Base-by-base conservation (phyloP, 108 stramenopile genomes). In the Nitzschia palea region DNA sequence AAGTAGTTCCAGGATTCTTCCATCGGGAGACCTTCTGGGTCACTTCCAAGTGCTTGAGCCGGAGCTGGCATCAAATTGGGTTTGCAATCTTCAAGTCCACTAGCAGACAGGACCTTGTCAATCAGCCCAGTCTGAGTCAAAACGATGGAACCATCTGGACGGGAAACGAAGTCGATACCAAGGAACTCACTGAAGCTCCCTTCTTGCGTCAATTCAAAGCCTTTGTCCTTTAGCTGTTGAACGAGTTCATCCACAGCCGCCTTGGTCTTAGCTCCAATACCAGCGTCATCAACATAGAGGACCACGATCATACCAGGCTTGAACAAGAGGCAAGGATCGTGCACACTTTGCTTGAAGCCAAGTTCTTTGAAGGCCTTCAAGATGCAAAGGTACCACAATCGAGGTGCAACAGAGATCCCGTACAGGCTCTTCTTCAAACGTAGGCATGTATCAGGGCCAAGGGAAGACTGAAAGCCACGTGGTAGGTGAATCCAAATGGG, bases 121-220 rank as follows among this genome's bases (percentile, higher is more conserved):
- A 77, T 72, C 22, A 73, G 57, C 17, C 71, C 82, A 17, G 36
- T 55, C 40, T 74, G 77, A 22, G 55, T 71, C n/a, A 76, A 27
- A 22, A 48, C 10, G 33, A 76, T 65, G 8, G 35, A 30, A 12
- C 52, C 63, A 25, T 63, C 29, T 20, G 15, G 15, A 17, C 34
- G 23, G 8, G 30, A 23, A 4, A n/a, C 30, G 10, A 74, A 25
- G 36, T 73, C 14, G 40, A 73, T 62, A 15, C 72, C 72, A 6
- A 74, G 67, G 47, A 68, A 74, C 44, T 54, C 73, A 12, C 29
- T 28, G 30, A 74, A 64, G 28, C 40, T 66, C 9, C 61, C 72
- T 58, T 73, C 72, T 14, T 18, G 62, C 20, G 27, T 25, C 25
- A 71, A 34, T 9, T 50, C 51, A 33, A 71, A 71, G 20, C 59